Evolutionary conservation across 805 yeast species (phyloP), one percentile per base, ranked within the genome.

Genomic region (Groenewaldozyma salmanticensis): DNA sequence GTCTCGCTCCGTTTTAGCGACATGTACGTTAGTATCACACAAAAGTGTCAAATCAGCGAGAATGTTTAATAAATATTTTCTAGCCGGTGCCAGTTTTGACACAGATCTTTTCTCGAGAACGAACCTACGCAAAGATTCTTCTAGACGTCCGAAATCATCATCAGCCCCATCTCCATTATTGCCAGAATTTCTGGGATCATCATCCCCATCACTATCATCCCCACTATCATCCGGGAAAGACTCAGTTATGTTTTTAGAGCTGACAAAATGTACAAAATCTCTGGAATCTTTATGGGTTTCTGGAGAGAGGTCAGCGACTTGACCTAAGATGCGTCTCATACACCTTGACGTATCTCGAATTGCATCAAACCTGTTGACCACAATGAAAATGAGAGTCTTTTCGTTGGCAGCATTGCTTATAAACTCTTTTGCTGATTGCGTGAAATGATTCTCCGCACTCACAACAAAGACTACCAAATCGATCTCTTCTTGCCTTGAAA

Each of bases 381-480:
- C 97, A 58, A 92, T 87, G 57, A 94, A 92, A 40, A 92, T 84
- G 49, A 88, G 74, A 46, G 90, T 79, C 63, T 87, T 90, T 53
- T 92, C 99, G 40, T 79, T 78, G 1, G 96, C 87, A 1, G 96
- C 94, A 31, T 84, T 75, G 2, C 90, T 70, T 40, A 92, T 85
- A 55, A 92, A 94, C 55, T 92, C 99, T 50, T 85, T 81, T 0
- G 96, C 97, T 0, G 95, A 83, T 43, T 87, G 66, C 0, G 99
- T 92, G 57, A 92, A 82, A 57, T 92, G 96, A 54, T 92, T 94
- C 55, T 88, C 97, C 0, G 98, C 94, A 59, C 81, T 84, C 2
- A 92, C 95, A 2, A 94, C 97, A 66, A 92, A 94, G 1, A 92
- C 90, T 2, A 92, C 95, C 49, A 92, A 69, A 59, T 92, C 99